Evolutionary conservation across 108 stramenopile genomes (phyloP), one percentile per base, ranked within the genome.

Genomic region (Halocafeteria seosinensis): DNA sequence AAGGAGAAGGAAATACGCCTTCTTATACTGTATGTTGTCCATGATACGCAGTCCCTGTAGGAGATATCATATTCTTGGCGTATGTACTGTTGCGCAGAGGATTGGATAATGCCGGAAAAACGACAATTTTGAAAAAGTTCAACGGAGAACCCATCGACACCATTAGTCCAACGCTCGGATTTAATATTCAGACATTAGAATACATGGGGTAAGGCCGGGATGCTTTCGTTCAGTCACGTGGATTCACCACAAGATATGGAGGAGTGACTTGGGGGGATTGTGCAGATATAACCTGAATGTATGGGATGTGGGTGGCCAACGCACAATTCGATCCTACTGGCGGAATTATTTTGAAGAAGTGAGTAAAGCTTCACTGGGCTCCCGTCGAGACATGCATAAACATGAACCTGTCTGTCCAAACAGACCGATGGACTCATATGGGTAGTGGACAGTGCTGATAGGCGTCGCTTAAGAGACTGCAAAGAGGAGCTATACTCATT

Each of bases 241-340:
- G 8, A 30, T 53, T 64, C 36, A 53, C 12, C 28, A 23, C 8
- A n/a, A 4, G 50, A n/a, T 21, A n/a, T n/a, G 17, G 42, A 17
- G 42, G 42, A 17, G 42, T n/a, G n/a, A 17, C 17, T n/a, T 21
- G 42, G n/a, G 42, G 42, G 17, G 17, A 47, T 47, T 47, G 26
- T 38, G 65, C 11, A 32, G 55, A 30, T 81, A 75, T 52, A 31
- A 53, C 38, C 66, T 81, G n/a, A 81, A 81, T 58, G 53, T 81
- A 3, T 98, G 96, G 97, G 97, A 99, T 66, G 90, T 99, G 32
- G 97, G 97, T 21, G 97, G 97, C 4, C 97, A 99, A 79, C 87
- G 87, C 55, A 91, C 94, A 1, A 95, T 99, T 37, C 87, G 96
- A 0, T 85, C 93, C 13, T 99, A 99, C 78, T 99, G 97, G 97